phyloP scores from a whole-genome alignment of 306 rosid species.

The Fragaria ananassa region DNA sequence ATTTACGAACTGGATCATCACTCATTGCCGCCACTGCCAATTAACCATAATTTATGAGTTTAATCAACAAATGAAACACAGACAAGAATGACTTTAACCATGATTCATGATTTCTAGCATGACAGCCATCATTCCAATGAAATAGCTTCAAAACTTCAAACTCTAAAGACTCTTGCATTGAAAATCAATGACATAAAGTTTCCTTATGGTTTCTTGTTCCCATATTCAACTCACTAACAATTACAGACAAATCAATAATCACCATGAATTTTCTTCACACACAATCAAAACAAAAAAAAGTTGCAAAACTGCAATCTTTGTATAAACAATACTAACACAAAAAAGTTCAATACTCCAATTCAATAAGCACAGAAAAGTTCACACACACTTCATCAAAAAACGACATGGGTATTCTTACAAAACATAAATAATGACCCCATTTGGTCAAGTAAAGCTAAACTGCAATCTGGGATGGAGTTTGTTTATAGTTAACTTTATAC shows the following conservation, averaged over 20 bases:
- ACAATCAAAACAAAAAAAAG: not conserved
- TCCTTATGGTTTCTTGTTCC: not conserved
- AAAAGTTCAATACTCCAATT: not conserved
- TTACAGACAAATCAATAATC: not conserved
- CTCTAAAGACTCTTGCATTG: not conserved
- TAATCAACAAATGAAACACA: not conserved
- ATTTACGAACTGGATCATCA: slow-evolving; percentile 78
- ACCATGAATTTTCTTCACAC: not conserved
- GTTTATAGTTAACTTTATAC: slow-evolving; percentile 17
- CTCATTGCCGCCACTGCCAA: slow-evolving; percentile 63
- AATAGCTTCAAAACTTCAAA: not conserved
- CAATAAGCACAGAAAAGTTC: not conserved
- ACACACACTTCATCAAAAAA: not conserved
- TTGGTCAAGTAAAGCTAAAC: slow-evolving; percentile 10
- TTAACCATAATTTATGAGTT: slow-evolving; percentile 16
- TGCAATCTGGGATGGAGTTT: not conserved
- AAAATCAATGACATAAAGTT: not conserved
- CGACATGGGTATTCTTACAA: not conserved
- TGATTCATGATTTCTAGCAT: slow-evolving; percentile 1
- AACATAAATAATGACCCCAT: slow-evolving; percentile 2
- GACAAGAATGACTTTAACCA: not conserved
- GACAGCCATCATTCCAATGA: not conserved
- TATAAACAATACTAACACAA: too few species aligned
- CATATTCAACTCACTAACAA: not conserved
- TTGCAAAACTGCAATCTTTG: not conserved